Percentiles rank a stretch among this genome's conserved stretches.
These are phyloP conservation scores for Scleromitrula shiraiana DNA, from an alignment of 2,329 filamentous ascomycete species.

Conservation along the genomic window DNA sequence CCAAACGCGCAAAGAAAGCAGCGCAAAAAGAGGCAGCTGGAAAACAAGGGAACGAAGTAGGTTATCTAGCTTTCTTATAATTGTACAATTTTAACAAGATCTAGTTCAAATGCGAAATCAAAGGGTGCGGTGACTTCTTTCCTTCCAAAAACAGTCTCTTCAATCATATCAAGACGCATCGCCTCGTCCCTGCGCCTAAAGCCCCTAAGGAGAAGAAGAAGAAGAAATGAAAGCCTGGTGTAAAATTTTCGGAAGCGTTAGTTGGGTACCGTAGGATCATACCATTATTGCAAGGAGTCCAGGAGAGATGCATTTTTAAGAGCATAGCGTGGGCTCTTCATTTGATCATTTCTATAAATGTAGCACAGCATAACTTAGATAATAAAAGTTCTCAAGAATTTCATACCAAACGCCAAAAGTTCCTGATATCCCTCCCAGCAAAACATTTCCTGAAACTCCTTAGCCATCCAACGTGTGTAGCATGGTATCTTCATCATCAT, in stretches of 20 bases:
- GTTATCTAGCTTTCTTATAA: not conserved
- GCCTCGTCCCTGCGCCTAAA: slow-evolving; percentile 40
- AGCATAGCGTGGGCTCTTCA: not conserved
- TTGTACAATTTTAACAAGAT: slow-evolving; percentile 7
- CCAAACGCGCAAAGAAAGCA: slow-evolving; percentile 40
- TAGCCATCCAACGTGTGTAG: slow-evolving; percentile 20
- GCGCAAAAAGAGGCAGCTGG: slow-evolving; percentile 8
- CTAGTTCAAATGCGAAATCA: slow-evolving; percentile 42
- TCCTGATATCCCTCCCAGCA: not conserved
- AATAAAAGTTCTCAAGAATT: not conserved
- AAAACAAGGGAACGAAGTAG: slow-evolving; percentile 17
- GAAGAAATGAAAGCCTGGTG: slow-evolving; percentile 5
- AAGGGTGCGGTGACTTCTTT: slow-evolving; percentile 46
- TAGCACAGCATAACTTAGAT: not conserved
- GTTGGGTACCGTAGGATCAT: slow-evolving; percentile 1
- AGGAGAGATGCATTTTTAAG: not conserved
- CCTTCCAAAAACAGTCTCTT: slow-evolving; percentile 55
- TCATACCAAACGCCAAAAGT: slow-evolving; percentile 1
- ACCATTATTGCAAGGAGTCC: slow-evolving; percentile 10
- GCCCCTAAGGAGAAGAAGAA: slow-evolving; percentile 19
- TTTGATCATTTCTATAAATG: too few relatives aligned
- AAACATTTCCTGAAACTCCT: not conserved
- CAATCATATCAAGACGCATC: slow-evolving; percentile 49
- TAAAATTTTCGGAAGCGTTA: not conserved
- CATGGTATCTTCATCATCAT: slow-evolving; percentile 38